Evolutionary conservation across 2,329 filamentous ascomycete genomes (phyloP).

Genomic region (Fusarium lyarnte): DNA sequence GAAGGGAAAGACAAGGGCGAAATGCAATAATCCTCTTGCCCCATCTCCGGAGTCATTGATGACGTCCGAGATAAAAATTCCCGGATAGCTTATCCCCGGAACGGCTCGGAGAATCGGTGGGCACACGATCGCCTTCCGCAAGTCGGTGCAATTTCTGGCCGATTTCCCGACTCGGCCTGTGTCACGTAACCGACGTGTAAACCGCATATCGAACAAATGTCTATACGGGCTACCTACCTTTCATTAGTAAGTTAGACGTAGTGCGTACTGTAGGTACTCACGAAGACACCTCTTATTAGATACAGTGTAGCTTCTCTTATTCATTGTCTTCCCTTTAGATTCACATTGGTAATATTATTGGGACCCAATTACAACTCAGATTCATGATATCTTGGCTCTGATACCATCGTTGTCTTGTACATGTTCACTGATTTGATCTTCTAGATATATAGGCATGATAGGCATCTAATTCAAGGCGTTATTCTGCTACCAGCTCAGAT

Average conservation of each 20-base stretch:
- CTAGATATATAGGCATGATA: neutral
- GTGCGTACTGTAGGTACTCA: neutral
- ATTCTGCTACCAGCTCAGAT: neutral
- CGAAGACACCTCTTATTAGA: neutral
- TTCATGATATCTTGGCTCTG: neutral
- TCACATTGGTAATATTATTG: neutral
- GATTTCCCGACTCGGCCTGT: slow-evolving; percentile 9
- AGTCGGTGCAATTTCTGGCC: slow-evolving; percentile 22
- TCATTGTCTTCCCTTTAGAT: neutral
- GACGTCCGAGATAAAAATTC: slow-evolving; percentile 41
- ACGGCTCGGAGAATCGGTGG: slow-evolving; percentile 35
- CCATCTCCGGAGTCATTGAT: slow-evolving; percentile 21
- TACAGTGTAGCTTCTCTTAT: neutral
- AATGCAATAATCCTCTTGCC: slow-evolving; percentile 11
- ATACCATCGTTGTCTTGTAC: neutral
- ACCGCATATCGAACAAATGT: neutral
- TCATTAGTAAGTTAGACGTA: neutral
- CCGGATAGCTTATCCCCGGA: slow-evolving; percentile 37
- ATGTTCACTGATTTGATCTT: neutral
- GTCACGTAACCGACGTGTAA: neutral
- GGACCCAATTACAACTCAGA: neutral
- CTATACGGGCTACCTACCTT: neutral
- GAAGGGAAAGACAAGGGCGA: neutral
- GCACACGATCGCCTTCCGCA: slow-evolving; percentile 26
- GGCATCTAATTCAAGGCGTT: neutral